Percentiles rank a stretch among this genome's conserved stretches.
Conservation (phyloP, 805 yeast species). For the Pichia cephalocereana region DNA sequence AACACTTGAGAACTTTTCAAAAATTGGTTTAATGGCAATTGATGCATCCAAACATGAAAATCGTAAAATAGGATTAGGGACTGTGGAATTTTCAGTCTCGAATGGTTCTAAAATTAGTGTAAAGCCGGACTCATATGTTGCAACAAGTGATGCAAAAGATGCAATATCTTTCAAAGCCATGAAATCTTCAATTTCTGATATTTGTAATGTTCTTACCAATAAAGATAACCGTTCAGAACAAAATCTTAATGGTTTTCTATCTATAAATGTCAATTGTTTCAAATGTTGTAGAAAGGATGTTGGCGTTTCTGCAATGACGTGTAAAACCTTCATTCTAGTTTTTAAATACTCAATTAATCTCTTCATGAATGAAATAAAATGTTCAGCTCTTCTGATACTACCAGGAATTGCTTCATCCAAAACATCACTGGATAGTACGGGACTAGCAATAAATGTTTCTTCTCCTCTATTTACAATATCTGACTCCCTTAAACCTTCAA, state of each 20-base stretch:
- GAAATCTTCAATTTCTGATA: constrained; percentile 83
- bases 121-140: constrained; percentile 93
- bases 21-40: constrained; percentile 94
- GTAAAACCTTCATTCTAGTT: constrained; percentile 94
- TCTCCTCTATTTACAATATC: constrained; percentile 52
- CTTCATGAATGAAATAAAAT: constrained; percentile 86
- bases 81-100: constrained; percentile 88
- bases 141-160: constrained; percentile 89
- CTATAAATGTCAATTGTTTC: constrained; percentile 88
- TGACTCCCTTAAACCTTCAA: constrained; percentile 78
- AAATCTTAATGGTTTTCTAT: constrained; percentile 81
- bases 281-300: constrained; percentile 85
- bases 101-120: constrained; percentile 88
- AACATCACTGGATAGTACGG: constrained; percentile 77
- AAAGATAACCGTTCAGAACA: constrained; percentile 88
- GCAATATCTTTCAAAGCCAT: constrained; percentile 92
- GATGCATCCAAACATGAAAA: constrained; percentile 96
- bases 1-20: constrained; percentile 85
- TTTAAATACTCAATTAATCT: constrained; percentile 90
- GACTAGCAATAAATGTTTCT: constrained; percentile 76
- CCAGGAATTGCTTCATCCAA: constrained; percentile 95
- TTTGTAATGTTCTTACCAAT: constrained; percentile 80
- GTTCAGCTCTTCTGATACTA: constrained; percentile 93
- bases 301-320: constrained; percentile 97
- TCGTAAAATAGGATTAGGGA: constrained; percentile 90